A percentile compares a stretch with the other conserved stretches of the same genome.
These are phyloP conservation scores for Solanum rostratum DNA, from an alignment of 257 asterid species.

Conservation along the genomic window DNA sequence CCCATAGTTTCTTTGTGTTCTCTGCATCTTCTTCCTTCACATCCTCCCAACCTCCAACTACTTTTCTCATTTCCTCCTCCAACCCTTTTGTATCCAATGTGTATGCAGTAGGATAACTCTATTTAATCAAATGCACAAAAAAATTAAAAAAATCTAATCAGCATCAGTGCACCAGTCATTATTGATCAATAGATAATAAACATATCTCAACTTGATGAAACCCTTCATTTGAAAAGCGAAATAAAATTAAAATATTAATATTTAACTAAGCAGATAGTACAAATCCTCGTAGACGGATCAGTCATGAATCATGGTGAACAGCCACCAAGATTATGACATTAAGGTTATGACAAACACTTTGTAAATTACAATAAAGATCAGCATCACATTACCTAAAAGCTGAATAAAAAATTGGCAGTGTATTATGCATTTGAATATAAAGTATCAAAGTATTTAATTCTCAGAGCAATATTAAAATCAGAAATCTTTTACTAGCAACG, in stretches of 20 bases:
- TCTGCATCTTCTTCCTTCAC: constrained; percentile 33
- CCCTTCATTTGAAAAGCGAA: neutral
- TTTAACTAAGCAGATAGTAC: neutral
- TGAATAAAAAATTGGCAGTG: neutral
- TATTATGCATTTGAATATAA: neutral
- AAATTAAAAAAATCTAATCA: neutral
- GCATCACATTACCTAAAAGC: neutral
- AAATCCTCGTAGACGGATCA: neutral
- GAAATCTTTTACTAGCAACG: neutral
- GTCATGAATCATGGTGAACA: neutral
- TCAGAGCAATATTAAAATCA: neutral
- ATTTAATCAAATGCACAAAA: constrained; percentile 9
- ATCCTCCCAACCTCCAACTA: constrained; percentile 34
- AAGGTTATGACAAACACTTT: neutral
- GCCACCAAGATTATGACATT: neutral
- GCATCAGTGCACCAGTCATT: constrained; percentile 5
- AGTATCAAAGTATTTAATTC: neutral
- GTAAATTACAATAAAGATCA: neutral
- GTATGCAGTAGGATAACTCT: constrained; percentile 92
- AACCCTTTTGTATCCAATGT: constrained; percentile 54
- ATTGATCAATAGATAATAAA: neutral
- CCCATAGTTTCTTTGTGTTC: constrained; percentile 63
- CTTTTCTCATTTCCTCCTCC: constrained; percentile 45
- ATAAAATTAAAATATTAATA: neutral
- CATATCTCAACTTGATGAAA: neutral